Evolutionary conservation across 2,329 filamentous ascomycete species (phyloP).

Genomic region (Alternaria sp.): DNA sequence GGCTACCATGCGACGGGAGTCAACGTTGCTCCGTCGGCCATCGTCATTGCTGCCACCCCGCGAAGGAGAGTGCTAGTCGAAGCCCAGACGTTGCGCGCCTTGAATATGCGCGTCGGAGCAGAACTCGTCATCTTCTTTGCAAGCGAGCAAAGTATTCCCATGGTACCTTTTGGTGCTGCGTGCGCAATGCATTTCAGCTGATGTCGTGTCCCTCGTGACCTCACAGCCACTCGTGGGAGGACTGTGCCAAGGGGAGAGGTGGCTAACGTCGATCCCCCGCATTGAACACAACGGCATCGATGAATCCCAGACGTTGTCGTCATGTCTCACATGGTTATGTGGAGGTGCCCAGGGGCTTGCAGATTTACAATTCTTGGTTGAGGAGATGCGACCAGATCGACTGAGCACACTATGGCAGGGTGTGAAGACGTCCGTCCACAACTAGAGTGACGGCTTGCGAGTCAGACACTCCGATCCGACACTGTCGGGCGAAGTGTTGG

Average conservation of each 20-base stretch:
- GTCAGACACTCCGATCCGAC: slow-evolving; percentile 10
- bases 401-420: not conserved
- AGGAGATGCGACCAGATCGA: not conserved
- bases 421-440: not conserved
- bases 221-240: not conserved
- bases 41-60: not conserved
- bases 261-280: slow-evolving; percentile 14
- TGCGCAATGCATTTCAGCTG: not conserved
- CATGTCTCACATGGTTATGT: not conserved
- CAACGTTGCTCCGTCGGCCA: not conserved
- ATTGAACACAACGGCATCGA: not conserved
- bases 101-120: not conserved
- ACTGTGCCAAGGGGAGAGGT: not conserved
- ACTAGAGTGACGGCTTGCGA: not conserved
- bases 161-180: not conserved
- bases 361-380: not conserved
- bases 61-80: not conserved
- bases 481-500: not conserved
- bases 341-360: not conserved
- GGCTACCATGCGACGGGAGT: not conserved
- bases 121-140: not conserved
- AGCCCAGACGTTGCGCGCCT: not conserved
- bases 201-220: slow-evolving; percentile 1
- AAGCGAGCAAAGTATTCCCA: not conserved
- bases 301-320: slow-evolving; percentile 1